Evolutionary conservation across 2,329 filamentous ascomycete species (phyloP).

Genomic region (Mollisia scopiformis): DNA sequence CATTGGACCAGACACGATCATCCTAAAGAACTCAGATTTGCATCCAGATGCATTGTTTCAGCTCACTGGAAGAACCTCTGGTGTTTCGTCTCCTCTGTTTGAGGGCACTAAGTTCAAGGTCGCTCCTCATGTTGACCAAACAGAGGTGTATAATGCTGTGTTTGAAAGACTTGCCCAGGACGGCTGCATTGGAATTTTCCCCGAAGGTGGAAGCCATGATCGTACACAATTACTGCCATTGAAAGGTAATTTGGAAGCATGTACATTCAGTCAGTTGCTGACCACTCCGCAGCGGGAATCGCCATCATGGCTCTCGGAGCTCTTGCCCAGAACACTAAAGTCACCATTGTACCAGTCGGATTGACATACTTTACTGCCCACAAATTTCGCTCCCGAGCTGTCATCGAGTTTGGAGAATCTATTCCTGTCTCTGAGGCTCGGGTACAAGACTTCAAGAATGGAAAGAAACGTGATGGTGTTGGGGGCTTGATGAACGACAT

Average conservation of each 20-base stretch:
- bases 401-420: constrained; percentile 91
- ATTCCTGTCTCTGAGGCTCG: constrained; percentile 80
- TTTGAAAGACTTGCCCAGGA: constrained; percentile 80
- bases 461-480: constrained; percentile 82
- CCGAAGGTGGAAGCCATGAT: constrained; percentile 95
- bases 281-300: constrained; percentile 15
- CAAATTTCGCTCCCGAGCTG: constrained; percentile 93
- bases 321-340: constrained; percentile 76
- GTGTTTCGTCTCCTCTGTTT: constrained; percentile 39
- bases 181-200: constrained; percentile 94
- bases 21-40: constrained; percentile 7
- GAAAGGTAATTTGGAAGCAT: constrained; percentile 52
- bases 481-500: constrained; percentile 81
- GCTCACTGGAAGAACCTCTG: background rate
- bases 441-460: constrained; percentile 82
- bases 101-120: constrained; percentile 69
- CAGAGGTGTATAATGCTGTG: constrained; percentile 88
- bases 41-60: constrained; percentile 8
- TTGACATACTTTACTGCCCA: constrained; percentile 99
- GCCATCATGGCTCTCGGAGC: constrained; percentile 66
- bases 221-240: constrained; percentile 87
- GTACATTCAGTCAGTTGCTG: background rate
- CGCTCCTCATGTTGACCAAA: constrained; percentile 92
- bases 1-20: background rate
- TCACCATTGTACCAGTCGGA: constrained; percentile 92